Evolutionary conservation across 2,329 filamentous ascomycete genomes (phyloP).

Genomic region (Fusarium sp.): DNA sequence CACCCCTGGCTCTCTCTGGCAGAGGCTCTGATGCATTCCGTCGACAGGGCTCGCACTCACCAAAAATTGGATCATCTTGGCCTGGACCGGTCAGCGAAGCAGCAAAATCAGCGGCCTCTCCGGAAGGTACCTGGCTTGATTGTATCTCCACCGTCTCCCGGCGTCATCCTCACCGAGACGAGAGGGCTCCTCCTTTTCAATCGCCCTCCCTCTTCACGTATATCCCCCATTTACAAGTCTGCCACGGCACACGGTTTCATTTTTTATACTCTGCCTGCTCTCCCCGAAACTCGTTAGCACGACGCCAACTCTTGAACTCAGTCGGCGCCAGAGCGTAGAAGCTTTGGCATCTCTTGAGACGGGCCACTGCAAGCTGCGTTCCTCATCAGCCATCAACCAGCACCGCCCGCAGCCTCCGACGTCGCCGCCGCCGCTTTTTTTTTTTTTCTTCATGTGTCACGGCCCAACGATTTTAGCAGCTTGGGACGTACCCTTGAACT

Average conservation of each 20-base stretch:
- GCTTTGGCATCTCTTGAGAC: conserved; percentile 13
- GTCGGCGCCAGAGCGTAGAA: conserved; percentile 19
- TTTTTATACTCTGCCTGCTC: conserved; percentile 4
- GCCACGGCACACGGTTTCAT: conserved; percentile 13
- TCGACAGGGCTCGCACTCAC: conserved; percentile 32
- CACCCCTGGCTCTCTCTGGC: conserved; percentile 13
- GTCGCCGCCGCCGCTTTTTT: conserved; percentile 26
- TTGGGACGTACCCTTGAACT: conserved; percentile 26
- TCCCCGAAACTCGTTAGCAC: conserved; percentile 8
- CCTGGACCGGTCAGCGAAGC: conserved; percentile 37
- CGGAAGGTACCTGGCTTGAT: conserved; percentile 30
- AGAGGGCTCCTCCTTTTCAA: conserved; percentile 29
- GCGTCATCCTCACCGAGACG: conserved; percentile 33
- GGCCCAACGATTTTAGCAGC: conserved; percentile 32
- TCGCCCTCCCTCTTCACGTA: conserved; percentile 23
- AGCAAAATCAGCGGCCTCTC: conserved; percentile 36
- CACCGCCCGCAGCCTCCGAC: conserved; percentile 25
- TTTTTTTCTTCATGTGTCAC: conserved; percentile 36
- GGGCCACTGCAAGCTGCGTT: conserved; percentile 20
- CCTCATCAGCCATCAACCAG: conserved; percentile 15
- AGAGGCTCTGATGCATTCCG: conserved; percentile 36
- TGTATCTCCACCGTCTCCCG: conserved; percentile 35
- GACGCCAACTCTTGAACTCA: conserved; percentile 24
- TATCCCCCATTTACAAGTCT: conserved; percentile 11
- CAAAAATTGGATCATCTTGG: conserved; percentile 36